Percentiles rank a stretch among this genome's conserved stretches.
phyloP scores from a whole-genome alignment of 169 alveolate genomes.

The Prorocentrum cordatum region DNA sequence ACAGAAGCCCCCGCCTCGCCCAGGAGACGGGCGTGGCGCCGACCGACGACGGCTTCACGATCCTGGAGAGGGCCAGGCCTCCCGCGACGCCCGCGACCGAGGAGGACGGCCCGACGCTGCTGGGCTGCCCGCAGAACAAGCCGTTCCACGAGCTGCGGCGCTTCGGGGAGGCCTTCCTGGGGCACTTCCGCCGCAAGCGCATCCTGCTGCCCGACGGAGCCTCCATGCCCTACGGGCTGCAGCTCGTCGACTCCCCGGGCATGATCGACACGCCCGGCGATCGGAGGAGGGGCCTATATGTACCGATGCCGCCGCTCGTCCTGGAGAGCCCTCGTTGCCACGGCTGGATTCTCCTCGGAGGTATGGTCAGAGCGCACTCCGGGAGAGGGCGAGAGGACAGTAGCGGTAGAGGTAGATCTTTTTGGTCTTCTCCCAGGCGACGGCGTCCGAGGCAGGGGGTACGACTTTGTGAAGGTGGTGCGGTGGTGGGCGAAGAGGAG shows the following conservation, averaged over 20 bases:
- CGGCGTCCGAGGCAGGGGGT: background rate
- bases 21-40: conserved; percentile 22
- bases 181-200: conserved; percentile 11
- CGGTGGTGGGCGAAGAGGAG: conserved; percentile 35
- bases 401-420: too few relatives aligned
- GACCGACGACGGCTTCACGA: conserved; percentile 21
- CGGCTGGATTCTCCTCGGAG: background rate
- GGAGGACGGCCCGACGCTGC: conserved; percentile 15
- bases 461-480: conserved; percentile 28
- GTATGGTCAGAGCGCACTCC: too few relatives aligned
- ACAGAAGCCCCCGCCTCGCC: background rate
- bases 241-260: conserved; percentile 20
- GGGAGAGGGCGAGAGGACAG: too few relatives aligned
- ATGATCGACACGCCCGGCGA: conserved; percentile 6
- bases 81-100: background rate
- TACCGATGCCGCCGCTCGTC: background rate
- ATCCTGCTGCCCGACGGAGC: background rate
- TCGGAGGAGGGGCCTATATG: background rate
- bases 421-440: too few relatives aligned
- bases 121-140: conserved; percentile 21
- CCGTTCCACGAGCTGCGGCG: conserved; percentile 32
- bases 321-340: background rate
- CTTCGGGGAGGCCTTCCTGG: conserved; percentile 5
- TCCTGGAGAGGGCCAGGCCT: background rate
- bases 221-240: conserved; percentile 1